phyloP scores from a whole-genome alignment of 257 asterid species.

The Solanum microdontum region DNA sequence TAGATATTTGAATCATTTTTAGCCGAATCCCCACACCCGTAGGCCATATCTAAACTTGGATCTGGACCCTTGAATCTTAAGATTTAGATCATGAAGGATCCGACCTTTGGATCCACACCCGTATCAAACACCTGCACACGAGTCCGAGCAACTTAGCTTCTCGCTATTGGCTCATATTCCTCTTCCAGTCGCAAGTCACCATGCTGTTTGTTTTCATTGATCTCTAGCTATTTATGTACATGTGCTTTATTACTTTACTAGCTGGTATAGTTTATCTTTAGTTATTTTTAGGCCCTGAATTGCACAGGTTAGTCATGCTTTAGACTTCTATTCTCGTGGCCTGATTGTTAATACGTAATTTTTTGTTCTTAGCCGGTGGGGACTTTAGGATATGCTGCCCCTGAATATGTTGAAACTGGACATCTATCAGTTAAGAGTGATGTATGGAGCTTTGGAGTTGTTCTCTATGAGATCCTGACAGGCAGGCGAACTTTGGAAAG shows the following conservation, averaged over 20 bases:
- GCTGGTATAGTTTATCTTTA: background rate
- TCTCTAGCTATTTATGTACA: background rate
- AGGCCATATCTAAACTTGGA: background rate
- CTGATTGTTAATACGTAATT: background rate
- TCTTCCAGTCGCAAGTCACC: background rate
- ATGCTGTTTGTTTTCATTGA: background rate
- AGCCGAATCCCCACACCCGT: background rate
- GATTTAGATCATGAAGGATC: background rate
- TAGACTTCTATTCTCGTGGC: background rate
- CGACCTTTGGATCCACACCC: background rate
- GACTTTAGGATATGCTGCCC: constrained; percentile 89
- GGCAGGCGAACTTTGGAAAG: constrained; percentile 76
- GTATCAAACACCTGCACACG: background rate
- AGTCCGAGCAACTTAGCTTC: background rate
- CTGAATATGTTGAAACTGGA: constrained; percentile 70
- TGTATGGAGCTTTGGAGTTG: constrained; percentile 88
- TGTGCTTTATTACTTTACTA: background rate
- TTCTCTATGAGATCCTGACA: constrained; percentile 64
- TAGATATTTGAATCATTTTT: background rate
- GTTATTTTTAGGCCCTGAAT: background rate
- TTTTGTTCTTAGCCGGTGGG: constrained; percentile 60
- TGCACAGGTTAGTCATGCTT: background rate
- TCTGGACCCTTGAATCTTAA: background rate
- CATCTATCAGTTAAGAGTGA: constrained; percentile 74
- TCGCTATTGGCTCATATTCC: background rate